These are phyloP conservation scores for Aaosphaeria arxii DNA, from an alignment of 2,329 filamentous ascomycete genomes.

Conservation along the genomic window DNA sequence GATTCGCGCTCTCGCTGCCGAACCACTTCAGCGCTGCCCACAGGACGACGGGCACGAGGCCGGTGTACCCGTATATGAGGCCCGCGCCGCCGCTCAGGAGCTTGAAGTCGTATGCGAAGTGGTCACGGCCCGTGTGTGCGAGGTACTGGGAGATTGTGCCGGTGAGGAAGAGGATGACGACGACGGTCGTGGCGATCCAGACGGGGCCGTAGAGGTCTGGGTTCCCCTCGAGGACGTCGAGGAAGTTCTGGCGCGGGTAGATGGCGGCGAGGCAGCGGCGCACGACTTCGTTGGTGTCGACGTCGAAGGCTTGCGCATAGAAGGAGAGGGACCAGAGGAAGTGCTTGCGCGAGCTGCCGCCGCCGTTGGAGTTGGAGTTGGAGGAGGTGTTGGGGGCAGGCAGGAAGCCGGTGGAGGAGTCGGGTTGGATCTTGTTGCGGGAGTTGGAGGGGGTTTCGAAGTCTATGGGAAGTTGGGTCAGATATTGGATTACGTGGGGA, in stretches of 20 bases:
- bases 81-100: slow-evolving; percentile 87
- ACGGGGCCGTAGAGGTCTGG: slow-evolving; percentile 95
- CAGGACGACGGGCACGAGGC: slow-evolving; percentile 73
- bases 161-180: slow-evolving; percentile 91
- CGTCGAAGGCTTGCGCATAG: slow-evolving; percentile 98
- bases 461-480: slow-evolving; percentile 42
- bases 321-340: slow-evolving; percentile 91
- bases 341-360: slow-evolving; percentile 58
- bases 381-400: slow-evolving; percentile 26
- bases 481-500: background rate
- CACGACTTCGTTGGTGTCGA: slow-evolving; percentile 88
- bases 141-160: slow-evolving; percentile 94
- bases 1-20: slow-evolving; percentile 85
- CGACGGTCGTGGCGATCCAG: slow-evolving; percentile 97
- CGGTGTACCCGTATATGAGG: slow-evolving; percentile 90
- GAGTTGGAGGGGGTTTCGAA: slow-evolving; percentile 62
- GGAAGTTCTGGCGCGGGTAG: slow-evolving; percentile 88
- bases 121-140: slow-evolving; percentile 60
- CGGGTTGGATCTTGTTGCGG: slow-evolving; percentile 48
- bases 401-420: slow-evolving; percentile 39
- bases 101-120: slow-evolving; percentile 89
- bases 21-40: slow-evolving; percentile 94
- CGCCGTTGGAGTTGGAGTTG: slow-evolving; percentile 19
- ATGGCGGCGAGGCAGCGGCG: slow-evolving; percentile 84
- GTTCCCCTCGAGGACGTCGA: slow-evolving; percentile 95